A percentile compares a stretch with the other conserved stretches of the same genome.
Evolutionary conservation across 2,329 filamentous ascomycete genomes (phyloP).

Genomic region (Xylaria sp.): DNA sequence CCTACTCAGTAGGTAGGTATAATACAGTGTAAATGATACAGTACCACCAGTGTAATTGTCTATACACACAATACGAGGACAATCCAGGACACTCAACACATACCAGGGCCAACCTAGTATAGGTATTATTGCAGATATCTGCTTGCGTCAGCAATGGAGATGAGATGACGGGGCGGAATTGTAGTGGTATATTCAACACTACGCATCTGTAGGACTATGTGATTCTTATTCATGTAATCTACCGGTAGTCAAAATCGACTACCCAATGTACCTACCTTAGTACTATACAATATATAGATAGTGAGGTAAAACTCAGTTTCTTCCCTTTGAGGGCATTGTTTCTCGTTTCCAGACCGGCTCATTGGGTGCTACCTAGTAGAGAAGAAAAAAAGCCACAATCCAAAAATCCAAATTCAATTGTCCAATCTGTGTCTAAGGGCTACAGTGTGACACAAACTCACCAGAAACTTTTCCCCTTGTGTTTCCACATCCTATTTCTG

Average conservation of each 20-base stretch:
- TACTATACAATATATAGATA: not conserved
- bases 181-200: too few species aligned
- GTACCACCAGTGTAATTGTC: too few species aligned
- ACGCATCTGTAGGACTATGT: too few species aligned
- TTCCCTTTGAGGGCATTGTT: not conserved
- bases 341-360: not conserved
- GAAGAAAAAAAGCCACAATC: constrained; percentile 11
- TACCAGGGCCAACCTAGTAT: too few species aligned
- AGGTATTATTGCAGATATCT: too few species aligned
- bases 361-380: not conserved
- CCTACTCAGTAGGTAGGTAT: not conserved
- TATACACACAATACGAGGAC: not conserved
- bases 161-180: too few species aligned
- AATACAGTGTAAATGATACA: too few species aligned
- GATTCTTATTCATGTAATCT: too few species aligned
- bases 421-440: not conserved
- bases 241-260: too few species aligned
- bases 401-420: constrained; percentile 8
- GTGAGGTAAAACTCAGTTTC: not conserved
- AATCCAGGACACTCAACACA: not conserved
- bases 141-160: too few species aligned
- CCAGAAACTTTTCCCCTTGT: not conserved
- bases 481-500: constrained; percentile 32
- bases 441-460: constrained; percentile 21
- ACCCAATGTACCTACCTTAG: too few species aligned